Percentiles rank a stretch among this genome's conserved stretches.
phyloP scores from a whole-genome alignment of 345 rosid species.

The Eucalyptus pauciflora region DNA sequence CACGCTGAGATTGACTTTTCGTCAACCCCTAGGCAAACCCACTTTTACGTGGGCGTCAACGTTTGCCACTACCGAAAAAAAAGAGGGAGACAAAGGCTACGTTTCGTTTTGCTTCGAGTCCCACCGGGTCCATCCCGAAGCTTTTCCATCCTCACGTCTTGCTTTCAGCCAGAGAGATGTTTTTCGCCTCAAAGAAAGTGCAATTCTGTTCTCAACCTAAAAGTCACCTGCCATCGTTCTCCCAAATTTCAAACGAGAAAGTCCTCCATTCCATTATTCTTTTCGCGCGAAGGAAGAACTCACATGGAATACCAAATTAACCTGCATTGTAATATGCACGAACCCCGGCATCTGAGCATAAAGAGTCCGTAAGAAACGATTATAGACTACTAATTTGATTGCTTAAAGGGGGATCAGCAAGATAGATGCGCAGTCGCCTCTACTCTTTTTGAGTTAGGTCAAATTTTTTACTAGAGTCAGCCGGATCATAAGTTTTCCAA shows the following conservation, averaged over 20 bases:
- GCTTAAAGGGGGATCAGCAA: not conserved
- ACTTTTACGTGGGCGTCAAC: not conserved
- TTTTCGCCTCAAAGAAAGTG: not conserved
- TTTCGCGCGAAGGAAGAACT: not conserved
- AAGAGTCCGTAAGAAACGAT: not conserved
- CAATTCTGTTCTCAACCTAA: not conserved
- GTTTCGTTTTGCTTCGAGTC: not conserved
- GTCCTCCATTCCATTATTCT: not conserved
- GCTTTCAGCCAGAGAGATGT: not conserved
- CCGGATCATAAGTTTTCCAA: not conserved
- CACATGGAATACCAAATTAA: not conserved
- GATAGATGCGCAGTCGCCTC: not conserved
- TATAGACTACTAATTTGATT: not conserved
- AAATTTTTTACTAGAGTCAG: not conserved
- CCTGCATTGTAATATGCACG: not conserved
- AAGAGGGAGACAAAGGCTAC: not conserved
- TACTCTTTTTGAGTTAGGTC: not conserved
- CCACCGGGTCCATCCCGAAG: not conserved
- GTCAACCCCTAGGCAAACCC: not conserved
- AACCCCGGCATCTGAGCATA: not conserved
- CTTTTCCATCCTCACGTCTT: not conserved
- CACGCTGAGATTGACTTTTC: not conserved
- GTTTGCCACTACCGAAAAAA: not conserved
- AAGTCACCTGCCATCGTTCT: not conserved
- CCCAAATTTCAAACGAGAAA: not conserved